Evolutionary conservation across 768 basidiomycete genomes (phyloP).

Genomic region (Tricholoma hemisulphureum): DNA sequence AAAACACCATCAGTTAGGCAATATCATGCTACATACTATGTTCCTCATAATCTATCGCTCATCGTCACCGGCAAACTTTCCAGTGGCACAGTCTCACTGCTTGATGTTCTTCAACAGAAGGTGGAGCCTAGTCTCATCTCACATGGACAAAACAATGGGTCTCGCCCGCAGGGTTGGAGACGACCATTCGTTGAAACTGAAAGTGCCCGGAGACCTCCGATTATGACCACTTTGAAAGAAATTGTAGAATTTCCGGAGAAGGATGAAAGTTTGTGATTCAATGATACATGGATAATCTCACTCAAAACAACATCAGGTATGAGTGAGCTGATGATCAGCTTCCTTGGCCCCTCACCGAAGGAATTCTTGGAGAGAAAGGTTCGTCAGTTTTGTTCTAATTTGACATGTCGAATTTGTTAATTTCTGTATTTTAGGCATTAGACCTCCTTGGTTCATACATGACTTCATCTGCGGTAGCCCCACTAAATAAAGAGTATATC

Average conservation of each 20-base stretch:
- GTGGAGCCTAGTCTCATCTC: constrained; percentile 80
- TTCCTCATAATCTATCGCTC: constrained; percentile 89
- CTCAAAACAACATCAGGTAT: constrained; percentile 39
- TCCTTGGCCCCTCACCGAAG: constrained; percentile 73
- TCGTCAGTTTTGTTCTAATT: neutral
- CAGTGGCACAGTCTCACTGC: constrained; percentile 68
- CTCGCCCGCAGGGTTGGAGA: constrained; percentile 80
- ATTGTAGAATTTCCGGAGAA: constrained; percentile 93
- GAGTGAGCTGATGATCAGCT: constrained; percentile 79
- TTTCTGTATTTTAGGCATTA: constrained; percentile 54
- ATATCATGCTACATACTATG: constrained; percentile 88
- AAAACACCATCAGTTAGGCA: constrained; percentile 61
- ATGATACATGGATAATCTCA: neutral
- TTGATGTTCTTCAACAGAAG: constrained; percentile 77
- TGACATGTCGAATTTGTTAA: constrained; percentile 4
- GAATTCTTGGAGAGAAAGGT: constrained; percentile 75
- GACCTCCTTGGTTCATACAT: constrained; percentile 87
- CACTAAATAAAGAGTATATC: constrained; percentile 86
- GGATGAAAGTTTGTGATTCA: constrained; percentile 67
- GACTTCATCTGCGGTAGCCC: constrained; percentile 79
- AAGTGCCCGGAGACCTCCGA: constrained; percentile 59
- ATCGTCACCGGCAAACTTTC: constrained; percentile 87
- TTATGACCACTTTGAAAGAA: constrained; percentile 53
- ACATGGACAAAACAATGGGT: constrained; percentile 71
- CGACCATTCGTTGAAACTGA: constrained; percentile 91